Base-by-base conservation (phyloP, 2,329 filamentous ascomycete species). In the Elsinoe australis region DNA sequence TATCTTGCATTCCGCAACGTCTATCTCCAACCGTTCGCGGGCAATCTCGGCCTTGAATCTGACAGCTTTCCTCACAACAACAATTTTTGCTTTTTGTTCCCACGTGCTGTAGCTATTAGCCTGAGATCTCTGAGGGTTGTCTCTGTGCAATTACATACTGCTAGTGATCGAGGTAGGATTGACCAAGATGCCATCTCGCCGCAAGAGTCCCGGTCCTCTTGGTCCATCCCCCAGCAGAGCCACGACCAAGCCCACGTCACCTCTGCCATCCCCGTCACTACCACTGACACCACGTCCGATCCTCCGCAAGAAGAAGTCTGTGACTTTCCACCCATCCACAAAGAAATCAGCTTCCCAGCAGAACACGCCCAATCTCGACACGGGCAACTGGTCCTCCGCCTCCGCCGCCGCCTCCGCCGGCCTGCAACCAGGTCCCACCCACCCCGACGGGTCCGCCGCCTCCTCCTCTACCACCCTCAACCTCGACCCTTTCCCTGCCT, bases 241-340 rank as follows among this genome's bases (percentile, higher is more conserved):
- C 12, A n/a, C 26, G 4, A 14, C 14, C 39, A 44, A 44, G 15
- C 39, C 28, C 39, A 21, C 17, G 24, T 32, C 39, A 3, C 39
- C 39, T 2, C 15, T 29, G 3, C 39, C 39, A 2, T 29, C 39
- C 1, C 39, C 45, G 15, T 35, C 45, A 7, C 32, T 26, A 9
- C 21, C 45, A 6, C 32, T 21, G 14, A 10, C 33, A 6, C 31
- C 26, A 7, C 45, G 45, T n/a, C 45, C 45, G 6, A 48, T 48
- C 22, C 34, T 48, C n/a, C 45, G 45, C 33, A 48, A 48, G 22
- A 48, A 48, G 45, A 48, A 48, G 31, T 48, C 45, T 33, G 45
- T 48, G 18, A 48, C 45, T 7, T 48, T 48, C 22, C 45, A 48
- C 33, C 45, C 45, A 14, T 38, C 33, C 12, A 48, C 45, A 19